These are phyloP conservation scores for Talaromyces proteolyticus DNA, from an alignment of 495 filamentous ascomycete species.

Conservation along the genomic window DNA sequence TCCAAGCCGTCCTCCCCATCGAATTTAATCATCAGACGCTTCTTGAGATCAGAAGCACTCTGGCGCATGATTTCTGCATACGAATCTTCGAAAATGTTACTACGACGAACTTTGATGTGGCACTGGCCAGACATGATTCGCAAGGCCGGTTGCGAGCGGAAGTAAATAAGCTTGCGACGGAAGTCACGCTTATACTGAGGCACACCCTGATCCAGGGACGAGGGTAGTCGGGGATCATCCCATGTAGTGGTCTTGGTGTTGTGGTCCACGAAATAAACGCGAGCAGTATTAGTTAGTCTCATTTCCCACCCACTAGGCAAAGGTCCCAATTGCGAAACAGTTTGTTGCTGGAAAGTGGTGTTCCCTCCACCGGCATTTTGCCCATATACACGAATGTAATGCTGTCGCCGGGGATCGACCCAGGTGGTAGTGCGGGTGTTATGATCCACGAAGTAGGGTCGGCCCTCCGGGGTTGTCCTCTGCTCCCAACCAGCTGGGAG, in stretches of 20 bases:
- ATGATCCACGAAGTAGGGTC: constrained; percentile 98
- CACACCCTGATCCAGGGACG: constrained; percentile 95
- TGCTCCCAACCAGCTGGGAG: constrained; percentile 96
- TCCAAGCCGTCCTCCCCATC: constrained; percentile 97
- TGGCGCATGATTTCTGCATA: constrained; percentile 98
- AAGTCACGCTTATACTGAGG: constrained; percentile 99
- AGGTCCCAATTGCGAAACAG: constrained; percentile 95
- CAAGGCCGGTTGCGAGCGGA: constrained; percentile 94
- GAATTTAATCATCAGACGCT: constrained; percentile 98
- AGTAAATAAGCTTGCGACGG: constrained; percentile 95
- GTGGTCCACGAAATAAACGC: constrained; percentile 98
- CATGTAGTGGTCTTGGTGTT: constrained; percentile 99
- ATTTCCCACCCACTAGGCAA: constrained; percentile 98
- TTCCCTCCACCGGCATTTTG: constrained; percentile 69
- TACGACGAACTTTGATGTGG: constrained; percentile 93
- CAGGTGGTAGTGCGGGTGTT: constrained; percentile 98
- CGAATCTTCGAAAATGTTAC: constrained; percentile 97
- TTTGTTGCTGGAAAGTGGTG: constrained; percentile 88
- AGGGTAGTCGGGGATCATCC: constrained; percentile 94
- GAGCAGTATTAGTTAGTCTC: constrained; percentile 94
- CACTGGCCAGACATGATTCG: constrained; percentile 94
- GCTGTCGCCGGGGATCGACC: constrained; percentile 97
- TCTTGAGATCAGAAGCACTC: constrained; percentile 94
- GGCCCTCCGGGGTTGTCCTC: constrained; percentile 87
- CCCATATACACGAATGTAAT: constrained; percentile 97